phyloP scores from a whole-genome alignment of 2,329 filamentous ascomycete species.

The Fusarium decemcellulare region DNA sequence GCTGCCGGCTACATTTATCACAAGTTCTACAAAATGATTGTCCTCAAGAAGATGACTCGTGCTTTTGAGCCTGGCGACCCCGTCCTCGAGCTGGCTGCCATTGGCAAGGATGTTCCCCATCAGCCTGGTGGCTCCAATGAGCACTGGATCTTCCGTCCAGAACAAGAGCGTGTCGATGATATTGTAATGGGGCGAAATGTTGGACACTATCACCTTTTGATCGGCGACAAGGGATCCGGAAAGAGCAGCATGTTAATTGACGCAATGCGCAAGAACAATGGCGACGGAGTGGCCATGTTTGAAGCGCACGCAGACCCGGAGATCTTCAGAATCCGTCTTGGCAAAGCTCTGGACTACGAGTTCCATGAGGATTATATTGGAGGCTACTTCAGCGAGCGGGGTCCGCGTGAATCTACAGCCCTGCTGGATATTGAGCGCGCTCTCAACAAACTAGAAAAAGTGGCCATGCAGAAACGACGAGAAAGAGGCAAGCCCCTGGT shows the following conservation, averaged over 20 bases:
- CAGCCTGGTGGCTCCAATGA: conserved; percentile 56
- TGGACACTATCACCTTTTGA: conserved; percentile 91
- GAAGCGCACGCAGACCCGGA: conserved; percentile 96
- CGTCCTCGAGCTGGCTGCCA: conserved; percentile 83
- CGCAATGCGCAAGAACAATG: conserved; percentile 93
- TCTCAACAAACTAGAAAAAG: conserved; percentile 98
- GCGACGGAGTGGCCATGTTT: conserved; percentile 93
- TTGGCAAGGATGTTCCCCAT: conserved; percentile 68
- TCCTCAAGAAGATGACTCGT: conserved; percentile 92
- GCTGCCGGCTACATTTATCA: conserved; percentile 84
- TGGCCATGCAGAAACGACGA: conserved; percentile 80
- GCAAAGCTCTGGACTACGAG: conserved; percentile 95
- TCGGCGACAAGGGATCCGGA: conserved; percentile 96
- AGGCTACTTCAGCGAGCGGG: conserved; percentile 93
- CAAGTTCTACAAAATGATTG: conserved; percentile 88
- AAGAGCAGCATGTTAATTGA: conserved; percentile 98
- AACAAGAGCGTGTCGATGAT: conserved; percentile 85
- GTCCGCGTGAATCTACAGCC: conserved; percentile 91
- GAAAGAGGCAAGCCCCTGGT: conserved; percentile 79
- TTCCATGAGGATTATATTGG: conserved; percentile 99
- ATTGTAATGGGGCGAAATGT: conserved; percentile 81
- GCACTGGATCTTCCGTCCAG: conserved; percentile 84
- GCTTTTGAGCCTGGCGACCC: conserved; percentile 95
- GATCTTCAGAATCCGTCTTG: conserved; percentile 92
- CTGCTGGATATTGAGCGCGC: conserved; percentile 96